Evolutionary conservation across 345 rosid species (phyloP).

Genomic region (Schrenkiella parvula): DNA sequence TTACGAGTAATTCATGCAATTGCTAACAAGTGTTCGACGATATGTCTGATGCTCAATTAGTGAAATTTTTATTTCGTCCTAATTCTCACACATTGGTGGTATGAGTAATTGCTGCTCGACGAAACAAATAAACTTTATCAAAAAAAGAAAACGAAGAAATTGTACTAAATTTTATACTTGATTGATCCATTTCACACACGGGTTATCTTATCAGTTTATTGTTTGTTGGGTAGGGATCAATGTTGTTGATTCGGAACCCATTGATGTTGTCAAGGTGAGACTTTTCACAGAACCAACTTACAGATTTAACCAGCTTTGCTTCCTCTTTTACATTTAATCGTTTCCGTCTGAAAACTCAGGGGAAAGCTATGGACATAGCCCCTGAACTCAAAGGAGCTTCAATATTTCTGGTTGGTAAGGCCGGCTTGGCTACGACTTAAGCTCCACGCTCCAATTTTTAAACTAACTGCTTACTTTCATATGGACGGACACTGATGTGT

Average conservation of each 20-base stretch:
- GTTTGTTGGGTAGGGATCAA: constrained; percentile 14
- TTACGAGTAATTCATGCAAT: not conserved
- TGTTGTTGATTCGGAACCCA: constrained; percentile 34
- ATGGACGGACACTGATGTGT: constrained; percentile 7
- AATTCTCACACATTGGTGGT: not conserved
- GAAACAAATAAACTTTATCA: too few relatives aligned
- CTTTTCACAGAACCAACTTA: not conserved
- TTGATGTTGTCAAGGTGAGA: constrained; percentile 44
- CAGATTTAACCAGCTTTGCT: not conserved
- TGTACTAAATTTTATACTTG: not conserved
- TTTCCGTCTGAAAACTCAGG: constrained; percentile 41
- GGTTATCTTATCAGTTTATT: not conserved
- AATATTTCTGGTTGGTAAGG: constrained; percentile 78
- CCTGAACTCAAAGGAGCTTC: constrained; percentile 73
- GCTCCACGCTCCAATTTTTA: not conserved
- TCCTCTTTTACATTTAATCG: constrained; percentile 23
- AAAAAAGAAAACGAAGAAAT: not conserved
- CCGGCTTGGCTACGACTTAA: not conserved
- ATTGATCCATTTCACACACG: not conserved
- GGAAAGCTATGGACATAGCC: constrained; percentile 58
- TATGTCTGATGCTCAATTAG: constrained; percentile 3
- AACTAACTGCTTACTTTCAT: not conserved
- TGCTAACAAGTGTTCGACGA: constrained; percentile 21
- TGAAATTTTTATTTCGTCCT: not conserved
- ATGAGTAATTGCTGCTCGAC: not conserved